These are phyloP conservation scores for Pseudogymnoascus verrucosus DNA, from an alignment of 2,329 filamentous ascomycete species.

Conservation along the genomic window DNA sequence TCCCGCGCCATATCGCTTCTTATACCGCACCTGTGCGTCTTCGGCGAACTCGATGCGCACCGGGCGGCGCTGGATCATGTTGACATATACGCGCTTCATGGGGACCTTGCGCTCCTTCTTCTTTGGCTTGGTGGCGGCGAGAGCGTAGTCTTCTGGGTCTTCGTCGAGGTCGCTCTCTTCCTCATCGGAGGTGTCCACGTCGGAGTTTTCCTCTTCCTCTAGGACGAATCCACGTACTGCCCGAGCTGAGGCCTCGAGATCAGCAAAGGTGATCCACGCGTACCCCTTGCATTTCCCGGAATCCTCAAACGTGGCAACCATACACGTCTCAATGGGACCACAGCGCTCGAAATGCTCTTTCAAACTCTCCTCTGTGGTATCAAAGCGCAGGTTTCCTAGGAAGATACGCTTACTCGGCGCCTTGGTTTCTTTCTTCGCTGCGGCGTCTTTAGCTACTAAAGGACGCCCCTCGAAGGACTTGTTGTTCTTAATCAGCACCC, in stretches of 20 bases:
- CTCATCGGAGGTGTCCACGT: constrained; percentile 25
- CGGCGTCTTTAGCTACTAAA: constrained; percentile 44
- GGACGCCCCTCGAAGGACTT: constrained; percentile 88
- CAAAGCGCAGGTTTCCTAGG: constrained; percentile 81
- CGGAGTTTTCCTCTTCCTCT: constrained; percentile 46
- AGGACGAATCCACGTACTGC: constrained; percentile 78
- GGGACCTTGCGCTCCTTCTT: constrained; percentile 55
- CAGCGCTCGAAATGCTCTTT: constrained; percentile 76
- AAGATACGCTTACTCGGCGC: constrained; percentile 76
- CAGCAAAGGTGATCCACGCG: constrained; percentile 87
- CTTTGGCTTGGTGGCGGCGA: constrained; percentile 38
- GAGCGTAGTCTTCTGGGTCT: constrained; percentile 28
- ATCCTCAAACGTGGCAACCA: constrained; percentile 93
- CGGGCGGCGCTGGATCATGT: constrained; percentile 68
- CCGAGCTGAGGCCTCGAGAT: constrained; percentile 63
- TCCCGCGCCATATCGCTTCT: constrained; percentile 84
- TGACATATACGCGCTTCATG: constrained; percentile 73
- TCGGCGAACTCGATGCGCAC: constrained; percentile 91
- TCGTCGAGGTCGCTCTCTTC: constrained; percentile 26
- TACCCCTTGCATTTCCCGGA: constrained; percentile 97
- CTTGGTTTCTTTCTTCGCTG: constrained; percentile 36
- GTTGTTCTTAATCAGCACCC: constrained; percentile 86
- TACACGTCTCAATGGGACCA: constrained; percentile 72
- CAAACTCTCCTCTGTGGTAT: constrained; percentile 72
- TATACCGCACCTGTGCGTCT: constrained; percentile 80